phyloP scores from a whole-genome alignment of 768 basidiomycete genomes.

The Boletus eberwhitei region DNA sequence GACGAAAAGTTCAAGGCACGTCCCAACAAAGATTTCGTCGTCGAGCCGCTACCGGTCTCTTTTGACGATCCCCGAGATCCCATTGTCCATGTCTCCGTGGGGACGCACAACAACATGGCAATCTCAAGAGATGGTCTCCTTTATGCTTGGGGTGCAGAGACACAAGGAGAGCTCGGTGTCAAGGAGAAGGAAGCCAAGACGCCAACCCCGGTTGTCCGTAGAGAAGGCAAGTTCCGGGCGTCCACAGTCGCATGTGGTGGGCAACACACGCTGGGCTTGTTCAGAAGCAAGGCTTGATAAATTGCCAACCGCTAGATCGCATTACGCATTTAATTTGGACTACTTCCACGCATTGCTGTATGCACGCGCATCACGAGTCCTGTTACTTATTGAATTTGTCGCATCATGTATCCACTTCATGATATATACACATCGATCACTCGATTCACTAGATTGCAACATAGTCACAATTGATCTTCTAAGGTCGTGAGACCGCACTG shows the following conservation, averaged over 20 bases:
- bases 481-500: neutral
- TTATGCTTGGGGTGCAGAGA: slow-evolving; percentile 77
- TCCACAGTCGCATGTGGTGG: slow-evolving; percentile 64
- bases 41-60: slow-evolving; percentile 59
- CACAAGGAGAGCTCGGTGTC: slow-evolving; percentile 71
- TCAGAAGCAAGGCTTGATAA: slow-evolving; percentile 54
- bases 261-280: slow-evolving; percentile 71
- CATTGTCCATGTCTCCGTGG: slow-evolving; percentile 62
- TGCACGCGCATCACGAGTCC: slow-evolving; percentile 18
- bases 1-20: slow-evolving; percentile 62
- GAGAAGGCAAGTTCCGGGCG: slow-evolving; percentile 60
- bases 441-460: slow-evolving; percentile 4
- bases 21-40: slow-evolving; percentile 53
- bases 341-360: slow-evolving; percentile 11
- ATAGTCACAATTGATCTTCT: neutral
- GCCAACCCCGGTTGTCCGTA: slow-evolving; percentile 65
- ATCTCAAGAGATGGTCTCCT: slow-evolving; percentile 64
- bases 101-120: slow-evolving; percentile 70
- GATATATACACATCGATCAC: slow-evolving; percentile 13
- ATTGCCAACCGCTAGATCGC: slow-evolving; percentile 7
- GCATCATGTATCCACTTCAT: slow-evolving; percentile 14
- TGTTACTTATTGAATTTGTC: slow-evolving; percentile 16
- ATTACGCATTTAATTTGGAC: slow-evolving; percentile 19
- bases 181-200: slow-evolving; percentile 59
- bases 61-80: slow-evolving; percentile 66